These are phyloP conservation scores for Sanghuangporus sanghuang DNA, from an alignment of 1,284 basidiomycete genomes.

Conservation along the genomic window DNA sequence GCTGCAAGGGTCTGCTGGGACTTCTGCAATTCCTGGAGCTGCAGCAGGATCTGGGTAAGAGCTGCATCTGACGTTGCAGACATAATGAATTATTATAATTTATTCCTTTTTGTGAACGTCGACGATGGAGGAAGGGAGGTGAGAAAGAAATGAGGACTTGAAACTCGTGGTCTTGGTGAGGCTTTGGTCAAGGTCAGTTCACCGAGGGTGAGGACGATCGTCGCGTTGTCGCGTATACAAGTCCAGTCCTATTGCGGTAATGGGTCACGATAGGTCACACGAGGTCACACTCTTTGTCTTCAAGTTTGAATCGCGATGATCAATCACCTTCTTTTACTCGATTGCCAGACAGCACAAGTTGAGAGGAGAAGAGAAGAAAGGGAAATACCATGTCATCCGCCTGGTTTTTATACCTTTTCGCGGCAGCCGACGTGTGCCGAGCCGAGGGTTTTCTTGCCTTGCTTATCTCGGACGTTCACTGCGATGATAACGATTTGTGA, in stretches of 20 bases:
- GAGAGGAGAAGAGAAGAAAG: background rate
- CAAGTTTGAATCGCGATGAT: background rate
- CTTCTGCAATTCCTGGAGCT: constrained; percentile 63
- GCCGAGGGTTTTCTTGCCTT: background rate
- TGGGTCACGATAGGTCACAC: background rate
- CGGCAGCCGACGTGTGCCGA: background rate
- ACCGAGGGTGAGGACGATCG: background rate
- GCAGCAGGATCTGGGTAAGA: constrained; percentile 66
- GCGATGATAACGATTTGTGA: background rate
- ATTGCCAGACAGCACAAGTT: background rate
- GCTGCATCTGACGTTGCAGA: constrained; percentile 27
- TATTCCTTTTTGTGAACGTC: background rate
- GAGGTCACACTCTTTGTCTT: background rate
- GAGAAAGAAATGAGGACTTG: background rate
- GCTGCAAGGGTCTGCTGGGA: constrained; percentile 70
- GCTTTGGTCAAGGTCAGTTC: background rate
- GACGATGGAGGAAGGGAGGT: background rate
- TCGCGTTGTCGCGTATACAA: background rate
- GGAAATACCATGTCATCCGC: background rate
- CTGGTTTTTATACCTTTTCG: background rate
- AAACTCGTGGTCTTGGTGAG: background rate
- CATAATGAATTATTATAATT: background rate
- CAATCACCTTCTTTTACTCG: background rate
- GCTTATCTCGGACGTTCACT: background rate
- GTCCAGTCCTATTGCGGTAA: background rate